phyloP scores from a whole-genome alignment of 1,284 basidiomycete genomes.

The Stygiomarasmius scandens region DNA sequence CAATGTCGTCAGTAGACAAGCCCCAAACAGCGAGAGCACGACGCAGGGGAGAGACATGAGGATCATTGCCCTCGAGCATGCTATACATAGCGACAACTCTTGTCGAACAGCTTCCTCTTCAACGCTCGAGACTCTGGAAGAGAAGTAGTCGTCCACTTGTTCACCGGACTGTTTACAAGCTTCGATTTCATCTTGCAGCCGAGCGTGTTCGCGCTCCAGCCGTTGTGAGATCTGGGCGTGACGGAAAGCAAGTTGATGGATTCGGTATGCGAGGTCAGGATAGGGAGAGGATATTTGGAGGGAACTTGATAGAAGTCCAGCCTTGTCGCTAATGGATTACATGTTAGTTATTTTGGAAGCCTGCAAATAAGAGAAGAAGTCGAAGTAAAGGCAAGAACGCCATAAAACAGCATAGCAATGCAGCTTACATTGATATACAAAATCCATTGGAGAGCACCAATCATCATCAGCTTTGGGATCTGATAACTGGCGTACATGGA shows the following conservation, averaged over 20 bases:
- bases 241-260: conserved; percentile 91
- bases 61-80: conserved; percentile 90
- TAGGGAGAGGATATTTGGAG: conserved; percentile 72
- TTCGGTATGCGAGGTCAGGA: conserved; percentile 87
- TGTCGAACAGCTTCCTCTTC: conserved; percentile 89
- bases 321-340: conserved; percentile 73
- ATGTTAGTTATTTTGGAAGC: neutral
- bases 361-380: conserved; percentile 81
- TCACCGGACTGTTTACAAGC: conserved; percentile 60
- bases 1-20: conserved; percentile 89
- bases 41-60: conserved; percentile 86
- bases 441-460: conserved; percentile 2
- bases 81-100: conserved; percentile 93
- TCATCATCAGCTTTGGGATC: conserved; percentile 30
- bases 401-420: conserved; percentile 58
- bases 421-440: conserved; percentile 18
- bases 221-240: conserved; percentile 92
- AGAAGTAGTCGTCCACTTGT: conserved; percentile 66
- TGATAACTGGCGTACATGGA: conserved; percentile 37
- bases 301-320: conserved; percentile 86
- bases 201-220: conserved; percentile 85
- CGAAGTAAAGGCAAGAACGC: conserved; percentile 93
- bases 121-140: conserved; percentile 76
- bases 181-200: conserved; percentile 80
- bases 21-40: conserved; percentile 97